Evolutionary conservation across 805 yeast species (phyloP), one percentile per base, ranked within the genome.

Genomic region (Kazachstania africana): DNA sequence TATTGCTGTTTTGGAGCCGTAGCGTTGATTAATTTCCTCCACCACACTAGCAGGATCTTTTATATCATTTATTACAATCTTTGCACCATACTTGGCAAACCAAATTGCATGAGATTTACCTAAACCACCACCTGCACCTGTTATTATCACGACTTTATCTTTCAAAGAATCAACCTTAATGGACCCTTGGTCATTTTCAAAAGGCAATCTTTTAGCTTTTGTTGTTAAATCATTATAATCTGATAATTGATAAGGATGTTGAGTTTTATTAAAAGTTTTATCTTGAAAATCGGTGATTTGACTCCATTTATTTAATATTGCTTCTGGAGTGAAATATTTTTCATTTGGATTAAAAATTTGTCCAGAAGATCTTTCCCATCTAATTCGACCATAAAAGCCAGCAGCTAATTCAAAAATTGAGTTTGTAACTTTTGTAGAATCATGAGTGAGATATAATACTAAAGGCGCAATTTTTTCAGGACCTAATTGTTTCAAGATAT

Each of bases 331-430:
- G 45, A 80, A 78, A 15, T 74, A 47, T 21, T 68, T 66, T 18
- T 42, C 42, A 50, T 78, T 84, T 23, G 94, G 80, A 55, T 77
- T 81, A 63, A 88, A 79, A 40, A 77, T 64, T 36, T 72, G 81
- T 44, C 97, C 98, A 12, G 80, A 72, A 18, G 88, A 75, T 54
- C 97, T 74, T 60, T 88, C 88, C 96, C 96, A 88, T 51, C 95
- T 73, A 38, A 88, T 78, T 59, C 84, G 94, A 25, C 85, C 83
- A 56, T 70, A 83, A 54, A 78, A 80, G 1, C 97, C 97, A 26
- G 94, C 97, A 19, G 96, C 98, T 41, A 82, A 78, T 63, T 88
- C 96, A 59, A 71, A 88, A 33, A 79, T 78, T 26, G 85, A 74
- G 40, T 88, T 84, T 27, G 77, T 70, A 15, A 79, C 71, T 28